Base-by-base conservation (phyloP, 192 early-diverging fungal species). In the Backusella tuberculispora region DNA sequence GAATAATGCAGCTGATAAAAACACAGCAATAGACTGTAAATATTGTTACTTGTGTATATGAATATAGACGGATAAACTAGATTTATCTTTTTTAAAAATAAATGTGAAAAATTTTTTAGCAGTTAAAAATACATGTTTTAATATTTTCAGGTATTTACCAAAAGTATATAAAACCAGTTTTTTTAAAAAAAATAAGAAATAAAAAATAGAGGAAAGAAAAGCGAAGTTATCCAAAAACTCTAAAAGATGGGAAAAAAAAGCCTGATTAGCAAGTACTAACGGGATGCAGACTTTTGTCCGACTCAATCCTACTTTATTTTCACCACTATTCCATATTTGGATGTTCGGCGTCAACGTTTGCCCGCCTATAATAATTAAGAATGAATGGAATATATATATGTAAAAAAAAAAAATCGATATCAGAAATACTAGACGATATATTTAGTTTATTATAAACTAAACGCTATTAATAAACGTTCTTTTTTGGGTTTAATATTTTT, bases 171-270 rank as follows among this genome's bases (percentile, higher is more conserved):
- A 60, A 60, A 24, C 12, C 53, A 60, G 53, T 0, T 60, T 12
- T 60, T 26, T 10, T 13, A 60, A 26, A 56, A 60, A 56, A 60
- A 60, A 56, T 21, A 53, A 53, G 50, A 24, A 13, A 17, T 24
- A 56, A 56, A 24, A 56, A 56, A 53, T 53, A 53, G 53, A 56
- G 53, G 53, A 56, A 56, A 56, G 53, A 56, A 56, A 56, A 56
- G 53, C 53, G 53, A 56, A 56, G 53, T 56, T 56, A 56, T 56
- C 53, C 53, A 56, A 56, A 56, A 56, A 56, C 53, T 4, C 21
- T 56, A 56, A 56, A 56, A 56, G 19, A 24, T 56, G 53, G 53
- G 53, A 26, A 60, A 2, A 34, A 60, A 60, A 60, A 60, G 53
- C 5, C 24, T 60, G 53, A 26, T 26, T 21, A 26, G 26, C 10